Percentiles rank a stretch among this genome's conserved stretches.
Evolutionary conservation across 495 filamentous ascomycete species (phyloP).

Genomic region (Pyrenula aspistea): DNA sequence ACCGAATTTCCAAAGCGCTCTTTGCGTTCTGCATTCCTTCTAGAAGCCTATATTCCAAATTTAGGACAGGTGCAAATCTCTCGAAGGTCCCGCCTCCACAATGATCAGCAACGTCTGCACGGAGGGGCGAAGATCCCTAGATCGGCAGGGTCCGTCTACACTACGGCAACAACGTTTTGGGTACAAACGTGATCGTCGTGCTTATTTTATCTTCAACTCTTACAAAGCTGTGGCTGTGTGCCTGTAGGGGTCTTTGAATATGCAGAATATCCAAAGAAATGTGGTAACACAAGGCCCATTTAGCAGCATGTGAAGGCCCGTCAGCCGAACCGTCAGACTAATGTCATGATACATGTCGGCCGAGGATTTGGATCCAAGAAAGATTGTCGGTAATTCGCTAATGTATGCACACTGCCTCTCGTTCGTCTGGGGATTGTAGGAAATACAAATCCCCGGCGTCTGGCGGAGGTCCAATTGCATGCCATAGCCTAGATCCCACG

Average conservation of each 20-base stretch:
- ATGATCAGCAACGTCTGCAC: neutral
- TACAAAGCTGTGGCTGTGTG: neutral
- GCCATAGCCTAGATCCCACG: too few species aligned
- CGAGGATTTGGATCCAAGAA: too few species aligned
- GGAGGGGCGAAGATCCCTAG: neutral
- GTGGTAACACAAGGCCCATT: too few species aligned
- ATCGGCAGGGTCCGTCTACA: neutral
- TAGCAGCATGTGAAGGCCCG: too few species aligned
- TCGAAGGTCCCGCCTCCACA: neutral
- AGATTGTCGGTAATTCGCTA: too few species aligned
- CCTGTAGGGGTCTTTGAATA: neutral
- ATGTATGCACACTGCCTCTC: neutral
- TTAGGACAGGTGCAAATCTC: neutral
- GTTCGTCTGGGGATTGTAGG: neutral
- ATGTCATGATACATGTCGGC: too few species aligned
- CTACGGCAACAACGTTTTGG: neutral
- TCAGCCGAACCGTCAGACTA: too few species aligned
- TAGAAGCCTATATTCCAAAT: neutral
- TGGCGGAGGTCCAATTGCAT: too few species aligned
- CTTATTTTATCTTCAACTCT: neutral
- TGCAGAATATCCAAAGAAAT: too few species aligned
- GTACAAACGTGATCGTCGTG: neutral
- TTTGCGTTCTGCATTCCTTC: too few species aligned
- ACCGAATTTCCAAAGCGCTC: too few species aligned
- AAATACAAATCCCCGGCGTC: too few species aligned